Base-by-base conservation (phyloP, 768 basidiomycete species). In the Rhizopogon rudus region DNA sequence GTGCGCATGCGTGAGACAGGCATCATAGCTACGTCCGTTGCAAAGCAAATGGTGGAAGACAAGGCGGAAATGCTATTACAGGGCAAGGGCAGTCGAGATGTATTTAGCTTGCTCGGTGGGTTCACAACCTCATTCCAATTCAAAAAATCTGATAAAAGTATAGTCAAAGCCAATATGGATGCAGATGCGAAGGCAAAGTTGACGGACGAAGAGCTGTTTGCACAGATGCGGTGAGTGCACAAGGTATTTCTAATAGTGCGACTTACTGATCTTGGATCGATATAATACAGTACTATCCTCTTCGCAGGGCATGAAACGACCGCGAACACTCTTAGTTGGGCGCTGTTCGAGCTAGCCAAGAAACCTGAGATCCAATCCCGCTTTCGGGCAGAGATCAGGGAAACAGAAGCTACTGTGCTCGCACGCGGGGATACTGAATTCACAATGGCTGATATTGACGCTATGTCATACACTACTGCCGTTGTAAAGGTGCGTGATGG, bases 281-380 rank as follows among this genome's bases (percentile, higher is more conserved):
- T 13, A 3, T n/a, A 33, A 10, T 22, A 17, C 16, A 78, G 77
- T 17, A 77, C 75, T 25, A 74, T 80, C 9, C 60, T 79, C 8
- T 60, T 80, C 17, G 78, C 77, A 39, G 77, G 77, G 1, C 80
- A 87, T 63, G 86, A 86, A 64, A 87, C 84, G 3, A 82, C 80
- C 46, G 77, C 85, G 3, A 81, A 76, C 35, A 74, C 78, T 1
- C 54, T 85, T 28, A 74, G 75, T 53, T 91, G 86, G 85, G 75
- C 81, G 7, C 67, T 91, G 7, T 72, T 84, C 53, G 82, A 85
- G 60, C 74, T 93, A 5, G 78, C 84, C 3, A 77, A 74, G 40
- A 70, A 82, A 57, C 82, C 79, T 0, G 73, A 81, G 17, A 66
- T 82, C 3, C 88, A 92, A 63, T 66, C 69, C 4, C 77, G 74